Evolutionary conservation across 768 basidiomycete species (phyloP).

Genomic region (Phylloporus rhodoxanthus): DNA sequence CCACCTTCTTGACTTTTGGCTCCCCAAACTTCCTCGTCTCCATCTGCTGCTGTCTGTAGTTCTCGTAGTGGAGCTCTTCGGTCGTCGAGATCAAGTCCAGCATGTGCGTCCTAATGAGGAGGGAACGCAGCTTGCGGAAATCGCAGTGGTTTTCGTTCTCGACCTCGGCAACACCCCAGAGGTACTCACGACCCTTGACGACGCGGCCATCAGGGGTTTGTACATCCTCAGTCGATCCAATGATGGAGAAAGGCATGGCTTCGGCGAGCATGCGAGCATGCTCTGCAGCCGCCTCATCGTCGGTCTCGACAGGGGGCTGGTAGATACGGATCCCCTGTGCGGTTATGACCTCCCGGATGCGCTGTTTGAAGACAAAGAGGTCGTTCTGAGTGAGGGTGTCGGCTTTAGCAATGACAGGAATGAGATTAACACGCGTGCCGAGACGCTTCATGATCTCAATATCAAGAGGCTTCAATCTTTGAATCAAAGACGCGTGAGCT

Average conservation of each 20-base stretch:
- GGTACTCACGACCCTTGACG: conserved; percentile 97
- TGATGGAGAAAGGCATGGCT: conserved; percentile 97
- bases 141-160: conserved; percentile 99
- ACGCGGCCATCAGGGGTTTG: conserved; percentile 82
- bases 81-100: conserved; percentile 93
- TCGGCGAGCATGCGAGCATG: conserved; percentile 82
- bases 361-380: conserved; percentile 85
- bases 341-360: conserved; percentile 83
- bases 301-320: conserved; percentile 84
- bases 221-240: conserved; percentile 94
- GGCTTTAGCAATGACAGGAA: conserved; percentile 96
- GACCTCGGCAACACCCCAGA: conserved; percentile 99
- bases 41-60: conserved; percentile 98
- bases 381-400: conserved; percentile 96
- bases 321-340: conserved; percentile 96
- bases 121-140: conserved; percentile 94
- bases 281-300: conserved; percentile 81
- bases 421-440: conserved; percentile 95
- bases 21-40: conserved; percentile 99
- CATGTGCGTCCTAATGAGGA: conserved; percentile 98
- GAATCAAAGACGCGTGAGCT: conserved; percentile 5
- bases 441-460: conserved; percentile 99
- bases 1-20: conserved; percentile 95
- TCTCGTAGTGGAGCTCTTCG: conserved; percentile 95
- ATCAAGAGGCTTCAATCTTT: conserved; percentile 86